These are phyloP conservation scores for Chlamydomonas eustigma DNA, from an alignment of 139 green algal species.

Conservation along the genomic window DNA sequence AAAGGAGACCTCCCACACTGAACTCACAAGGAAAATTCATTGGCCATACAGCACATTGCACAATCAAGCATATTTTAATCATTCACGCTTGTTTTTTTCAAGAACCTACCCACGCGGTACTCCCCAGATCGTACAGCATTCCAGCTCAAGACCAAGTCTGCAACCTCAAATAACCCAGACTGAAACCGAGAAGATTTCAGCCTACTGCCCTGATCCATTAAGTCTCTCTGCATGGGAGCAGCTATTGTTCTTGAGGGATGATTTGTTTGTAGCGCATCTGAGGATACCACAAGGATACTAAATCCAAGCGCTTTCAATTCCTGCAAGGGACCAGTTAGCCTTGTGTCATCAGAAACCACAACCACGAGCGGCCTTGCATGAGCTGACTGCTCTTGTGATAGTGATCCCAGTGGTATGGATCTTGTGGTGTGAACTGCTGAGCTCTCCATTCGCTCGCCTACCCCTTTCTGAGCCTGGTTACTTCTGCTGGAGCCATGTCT, in stretches of 20 bases:
- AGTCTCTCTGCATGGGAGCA: neutral
- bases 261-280: no score
- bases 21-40: no score
- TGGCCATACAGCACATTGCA: no score
- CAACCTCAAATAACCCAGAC: neutral
- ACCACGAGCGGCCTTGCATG: neutral
- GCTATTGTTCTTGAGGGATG: neutral
- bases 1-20: no score
- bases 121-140: constrained; percentile 4
- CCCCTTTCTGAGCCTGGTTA: neutral
- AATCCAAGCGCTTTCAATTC: neutral
- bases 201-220: neutral
- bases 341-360: constrained; percentile 1
- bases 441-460: neutral
- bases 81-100: no score
- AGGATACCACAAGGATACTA: neutral
- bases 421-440: no score
- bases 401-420: no score
- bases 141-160: neutral
- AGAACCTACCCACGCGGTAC: constrained; percentile 2
- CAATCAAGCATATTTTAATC: no score
- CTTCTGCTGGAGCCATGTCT: neutral
- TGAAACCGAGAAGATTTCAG: neutral
- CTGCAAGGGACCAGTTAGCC: neutral
- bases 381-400: no score